These are phyloP conservation scores for Poronia punctata DNA, from an alignment of 495 filamentous ascomycete genomes.

Conservation along the genomic window DNA sequence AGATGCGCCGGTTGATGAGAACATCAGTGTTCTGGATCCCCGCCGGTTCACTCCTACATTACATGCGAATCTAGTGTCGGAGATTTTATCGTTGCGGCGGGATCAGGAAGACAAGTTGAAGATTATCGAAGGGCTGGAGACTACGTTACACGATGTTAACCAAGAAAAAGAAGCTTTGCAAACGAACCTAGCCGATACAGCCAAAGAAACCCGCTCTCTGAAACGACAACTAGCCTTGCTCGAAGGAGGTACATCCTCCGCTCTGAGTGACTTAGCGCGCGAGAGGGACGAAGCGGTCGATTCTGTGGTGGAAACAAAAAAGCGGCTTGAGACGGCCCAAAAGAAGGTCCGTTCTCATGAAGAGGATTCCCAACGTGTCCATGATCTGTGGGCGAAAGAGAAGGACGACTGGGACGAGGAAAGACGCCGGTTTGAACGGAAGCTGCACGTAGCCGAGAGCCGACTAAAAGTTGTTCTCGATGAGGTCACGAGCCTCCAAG, in stretches of 20 bases:
- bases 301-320: slow-evolving; percentile 62
- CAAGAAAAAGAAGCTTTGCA: slow-evolving; percentile 67
- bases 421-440: slow-evolving; percentile 71
- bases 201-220: slow-evolving; percentile 69
- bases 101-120: slow-evolving; percentile 84
- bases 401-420: slow-evolving; percentile 76
- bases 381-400: slow-evolving; percentile 72
- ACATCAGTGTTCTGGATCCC: slow-evolving; percentile 74
- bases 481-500: slow-evolving; percentile 73
- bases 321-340: slow-evolving; percentile 69
- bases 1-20: slow-evolving; percentile 58
- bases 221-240: slow-evolving; percentile 79
- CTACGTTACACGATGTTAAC: slow-evolving; percentile 58
- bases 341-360: slow-evolving; percentile 75
- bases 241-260: slow-evolving; percentile 80
- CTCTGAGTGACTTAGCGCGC: slow-evolving; percentile 69
- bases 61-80: slow-evolving; percentile 89
- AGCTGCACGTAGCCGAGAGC: slow-evolving; percentile 79
- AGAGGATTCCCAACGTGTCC: slow-evolving; percentile 70
- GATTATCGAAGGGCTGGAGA: slow-evolving; percentile 77
- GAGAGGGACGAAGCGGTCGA: slow-evolving; percentile 84
- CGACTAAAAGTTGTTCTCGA: slow-evolving; percentile 75
- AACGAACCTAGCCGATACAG: slow-evolving; percentile 49
- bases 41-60: slow-evolving; percentile 90
- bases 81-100: slow-evolving; percentile 79